Conservation (phyloP, 1,284 basidiomycete genomes). For the Cutaneotrichosporon dermatis region DNA sequence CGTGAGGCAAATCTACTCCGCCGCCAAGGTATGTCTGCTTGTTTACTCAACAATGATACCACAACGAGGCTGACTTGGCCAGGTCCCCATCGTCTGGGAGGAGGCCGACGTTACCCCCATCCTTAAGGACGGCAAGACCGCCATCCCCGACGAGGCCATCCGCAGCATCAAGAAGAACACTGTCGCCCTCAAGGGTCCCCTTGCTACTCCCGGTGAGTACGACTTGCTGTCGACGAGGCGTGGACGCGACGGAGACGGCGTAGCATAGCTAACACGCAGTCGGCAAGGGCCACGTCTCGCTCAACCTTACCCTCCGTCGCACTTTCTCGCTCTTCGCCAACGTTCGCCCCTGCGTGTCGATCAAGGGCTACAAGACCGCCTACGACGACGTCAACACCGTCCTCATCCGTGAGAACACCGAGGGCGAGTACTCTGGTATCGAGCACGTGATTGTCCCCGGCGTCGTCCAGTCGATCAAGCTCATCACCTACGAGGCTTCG, state of each 20-base stretch:
- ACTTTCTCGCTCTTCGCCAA: constrained; percentile 99
- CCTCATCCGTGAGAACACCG: constrained; percentile 98
- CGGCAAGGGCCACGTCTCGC: constrained; percentile 97
- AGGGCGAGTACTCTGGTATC: constrained; percentile 99
- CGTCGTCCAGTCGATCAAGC: constrained; percentile 99
- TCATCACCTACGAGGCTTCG: constrained; percentile 98
- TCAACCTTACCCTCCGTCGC: constrained; percentile 93
- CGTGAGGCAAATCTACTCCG: constrained; percentile 87
- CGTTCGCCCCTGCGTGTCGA: constrained; percentile 92
- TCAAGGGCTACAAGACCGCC: constrained; percentile 95
- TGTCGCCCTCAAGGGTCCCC: constrained; percentile 92
- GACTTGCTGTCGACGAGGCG: too few species aligned
- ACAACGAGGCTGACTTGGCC: constrained; percentile 2
- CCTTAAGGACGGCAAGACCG: constrained; percentile 90
- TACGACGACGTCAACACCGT: constrained; percentile 99
- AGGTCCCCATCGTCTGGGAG: constrained; percentile 98
- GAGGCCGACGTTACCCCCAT: constrained; percentile 96
- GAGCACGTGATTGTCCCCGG: constrained; percentile 97
- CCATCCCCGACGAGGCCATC: constrained; percentile 90
- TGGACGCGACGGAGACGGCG: too few species aligned
- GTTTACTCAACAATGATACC: too few species aligned
- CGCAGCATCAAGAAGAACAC: constrained; percentile 94
- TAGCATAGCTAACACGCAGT: constrained; percentile 54
- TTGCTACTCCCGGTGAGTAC: constrained; percentile 81
- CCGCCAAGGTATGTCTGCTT: constrained; percentile 62